These are phyloP conservation scores for Suillus hirtellus DNA, from an alignment of 768 basidiomycete genomes.

Conservation along the genomic window DNA sequence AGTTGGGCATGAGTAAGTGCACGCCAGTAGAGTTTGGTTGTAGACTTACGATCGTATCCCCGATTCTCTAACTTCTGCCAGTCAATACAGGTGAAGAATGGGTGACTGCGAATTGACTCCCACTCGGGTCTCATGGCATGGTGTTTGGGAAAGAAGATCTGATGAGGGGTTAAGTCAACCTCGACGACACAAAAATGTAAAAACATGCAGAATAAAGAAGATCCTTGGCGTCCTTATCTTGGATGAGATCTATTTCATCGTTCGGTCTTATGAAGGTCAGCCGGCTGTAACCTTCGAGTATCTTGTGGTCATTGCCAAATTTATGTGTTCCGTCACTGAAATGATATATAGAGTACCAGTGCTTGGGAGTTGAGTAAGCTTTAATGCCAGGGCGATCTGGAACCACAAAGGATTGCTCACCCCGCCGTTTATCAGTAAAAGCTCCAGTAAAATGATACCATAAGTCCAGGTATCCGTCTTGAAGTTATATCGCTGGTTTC, in stretches of 20 bases:
- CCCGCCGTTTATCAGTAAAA: conserved; percentile 12
- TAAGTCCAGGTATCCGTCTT: conserved; percentile 45
- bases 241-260: conserved; percentile 8
- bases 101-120: conserved; percentile 13
- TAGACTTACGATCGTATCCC: conserved; percentile 13
- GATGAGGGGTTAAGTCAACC: neutral
- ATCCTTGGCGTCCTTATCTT: conserved; percentile 13
- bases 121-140: conserved; percentile 14
- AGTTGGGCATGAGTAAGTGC: neutral
- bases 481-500: conserved; percentile 39
- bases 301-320: neutral
- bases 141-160: conserved; percentile 10
- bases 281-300: conserved; percentile 1
- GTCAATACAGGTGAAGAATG: conserved; percentile 12
- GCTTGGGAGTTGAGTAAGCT: conserved; percentile 4
- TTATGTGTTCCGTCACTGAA: neutral
- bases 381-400: neutral
- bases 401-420: conserved; percentile 5
- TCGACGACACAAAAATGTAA: neutral
- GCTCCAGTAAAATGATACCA: conserved; percentile 25
- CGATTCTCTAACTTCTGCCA: conserved; percentile 13
- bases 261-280: conserved; percentile 3
- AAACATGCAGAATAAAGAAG: conserved; percentile 12
- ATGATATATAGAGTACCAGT: conserved; percentile 14
- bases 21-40: neutral